Evolutionary conservation across 2,329 filamentous ascomycete species (phyloP).

Genomic region (Pestalotiopsis sp.): DNA sequence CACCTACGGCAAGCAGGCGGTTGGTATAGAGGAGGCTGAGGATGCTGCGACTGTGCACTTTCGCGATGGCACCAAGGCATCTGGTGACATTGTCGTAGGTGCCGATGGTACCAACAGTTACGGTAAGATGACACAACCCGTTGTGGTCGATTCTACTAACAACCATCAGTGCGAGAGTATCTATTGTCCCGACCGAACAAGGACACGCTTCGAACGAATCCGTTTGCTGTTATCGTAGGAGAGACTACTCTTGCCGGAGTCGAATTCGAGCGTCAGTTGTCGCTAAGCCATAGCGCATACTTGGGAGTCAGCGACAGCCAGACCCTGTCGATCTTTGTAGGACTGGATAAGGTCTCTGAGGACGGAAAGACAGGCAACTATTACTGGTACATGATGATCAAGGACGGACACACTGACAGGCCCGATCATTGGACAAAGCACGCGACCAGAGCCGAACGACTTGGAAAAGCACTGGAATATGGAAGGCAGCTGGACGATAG

Average conservation of each 20-base stretch:
- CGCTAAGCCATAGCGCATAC: constrained; percentile 27
- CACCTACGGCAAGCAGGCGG: constrained; percentile 26
- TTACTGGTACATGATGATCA: constrained; percentile 30
- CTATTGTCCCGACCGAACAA: constrained; percentile 21
- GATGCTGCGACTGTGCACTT: constrained; percentile 24
- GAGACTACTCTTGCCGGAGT: constrained; percentile 25
- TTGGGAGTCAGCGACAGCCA: not conserved
- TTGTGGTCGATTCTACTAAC: not conserved
- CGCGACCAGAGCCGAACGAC: not conserved
- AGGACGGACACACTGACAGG: constrained; percentile 27
- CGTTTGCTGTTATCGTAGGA: constrained; percentile 23
- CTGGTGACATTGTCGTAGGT: constrained; percentile 29
- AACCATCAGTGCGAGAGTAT: constrained; percentile 23
- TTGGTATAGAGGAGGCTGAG: constrained; percentile 20
- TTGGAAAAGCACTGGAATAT: not conserved
- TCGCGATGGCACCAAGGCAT: constrained; percentile 26
- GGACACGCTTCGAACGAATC: constrained; percentile 21
- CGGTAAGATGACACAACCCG: constrained; percentile 16
- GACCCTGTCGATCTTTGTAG: constrained; percentile 23
- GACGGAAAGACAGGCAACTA: constrained; percentile 24
- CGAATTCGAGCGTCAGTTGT: constrained; percentile 28
- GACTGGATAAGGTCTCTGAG: constrained; percentile 24
- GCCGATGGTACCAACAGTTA: constrained; percentile 30
- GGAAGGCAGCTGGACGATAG: not conserved
- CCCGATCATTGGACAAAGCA: constrained; percentile 35